These are phyloP conservation scores for Quercus suber DNA, from an alignment of 306 rosid species.

Conservation along the genomic window DNA sequence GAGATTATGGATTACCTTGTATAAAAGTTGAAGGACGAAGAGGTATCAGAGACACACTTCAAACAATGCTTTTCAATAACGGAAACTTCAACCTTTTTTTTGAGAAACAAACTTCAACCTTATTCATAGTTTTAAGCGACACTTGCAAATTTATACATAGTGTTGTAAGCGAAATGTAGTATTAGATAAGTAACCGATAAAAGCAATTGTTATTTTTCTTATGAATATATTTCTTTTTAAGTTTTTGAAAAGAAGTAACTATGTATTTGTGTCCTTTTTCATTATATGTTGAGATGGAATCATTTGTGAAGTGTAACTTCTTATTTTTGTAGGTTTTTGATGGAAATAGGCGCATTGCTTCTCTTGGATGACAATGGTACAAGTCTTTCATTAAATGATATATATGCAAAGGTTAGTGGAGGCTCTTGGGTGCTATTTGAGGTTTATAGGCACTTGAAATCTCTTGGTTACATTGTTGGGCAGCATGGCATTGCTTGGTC, in stretches of 20 bases:
- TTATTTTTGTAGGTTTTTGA: slow-evolving; percentile 55
- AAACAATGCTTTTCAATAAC: not conserved
- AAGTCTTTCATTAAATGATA: slow-evolving; percentile 46
- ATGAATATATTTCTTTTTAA: too few relatives aligned
- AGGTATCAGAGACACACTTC: not conserved
- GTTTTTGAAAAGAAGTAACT: too few relatives aligned
- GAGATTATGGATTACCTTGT: not conserved
- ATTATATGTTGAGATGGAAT: not conserved
- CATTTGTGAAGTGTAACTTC: not conserved
- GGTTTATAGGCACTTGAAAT: slow-evolving; percentile 74
- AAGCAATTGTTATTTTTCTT: too few relatives aligned
- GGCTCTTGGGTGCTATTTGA: slow-evolving; percentile 76
- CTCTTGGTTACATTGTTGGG: slow-evolving; percentile 72
- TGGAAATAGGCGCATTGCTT: slow-evolving; percentile 64
- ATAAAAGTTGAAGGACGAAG: not conserved
- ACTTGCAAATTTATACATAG: not conserved
- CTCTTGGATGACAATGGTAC: slow-evolving; percentile 40
- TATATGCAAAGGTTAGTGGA: slow-evolving; percentile 46
- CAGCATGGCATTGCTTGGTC: slow-evolving; percentile 67
- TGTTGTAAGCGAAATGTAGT: not conserved
- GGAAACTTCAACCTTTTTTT: not conserved
- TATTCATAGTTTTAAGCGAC: not conserved
- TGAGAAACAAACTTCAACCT: not conserved
- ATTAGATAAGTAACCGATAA: not conserved
- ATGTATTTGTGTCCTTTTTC: not conserved